Evolutionary conservation across 768 basidiomycete species (phyloP), one percentile per base, ranked within the genome.

Genomic region (Suillus subalutaceus): DNA sequence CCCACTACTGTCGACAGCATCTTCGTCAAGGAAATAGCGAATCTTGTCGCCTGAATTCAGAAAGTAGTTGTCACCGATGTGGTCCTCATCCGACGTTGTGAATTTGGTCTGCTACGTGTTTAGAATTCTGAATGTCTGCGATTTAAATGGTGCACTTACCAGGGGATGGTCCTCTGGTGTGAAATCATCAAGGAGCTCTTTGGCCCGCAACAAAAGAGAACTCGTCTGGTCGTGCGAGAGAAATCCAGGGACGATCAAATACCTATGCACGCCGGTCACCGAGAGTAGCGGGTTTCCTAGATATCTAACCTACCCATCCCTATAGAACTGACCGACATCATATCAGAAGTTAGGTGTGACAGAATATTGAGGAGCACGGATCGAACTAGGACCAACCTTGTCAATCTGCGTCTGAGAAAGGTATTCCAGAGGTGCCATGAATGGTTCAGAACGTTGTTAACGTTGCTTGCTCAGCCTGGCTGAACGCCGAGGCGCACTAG

Each of bases 31-130:
- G 78, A 99, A 99, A 77, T 90, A 99, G 7, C 92, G 89, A 81
- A 99, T 93, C 83, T 97, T 97, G 77, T 98, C 94, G 2, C 94
- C 94, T 1, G 94, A 96, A 38, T 81, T 85, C 57, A 99, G 81
- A 73, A 99, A 99, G 77, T 99, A 99, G 40, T 94, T 88, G 73
- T 99, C 96, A 1, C 96, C 96, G 32, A 94, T 84, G 70, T 95
- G 93, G 63, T 89, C 82, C 65, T 86, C 80, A 66, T 92, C 89
- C 6, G 76, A 78, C 0, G 95, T 96, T 18, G 91, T 92, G 78
- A 99, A 99, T 73, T 88, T 92, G 15, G 96, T 99, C 95, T 95
- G 20, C 26, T 4, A 67, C 35, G 35, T 46, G 48, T 60, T 12
- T 5, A 53, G 37, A 55, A 6, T 13, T 20, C 30, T 43, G 35